A percentile compares a stretch with the other conserved stretches of the same genome.
These are phyloP conservation scores for Fusarium guadeloupense DNA, from an alignment of 2,329 filamentous ascomycete species.

Conservation along the genomic window DNA sequence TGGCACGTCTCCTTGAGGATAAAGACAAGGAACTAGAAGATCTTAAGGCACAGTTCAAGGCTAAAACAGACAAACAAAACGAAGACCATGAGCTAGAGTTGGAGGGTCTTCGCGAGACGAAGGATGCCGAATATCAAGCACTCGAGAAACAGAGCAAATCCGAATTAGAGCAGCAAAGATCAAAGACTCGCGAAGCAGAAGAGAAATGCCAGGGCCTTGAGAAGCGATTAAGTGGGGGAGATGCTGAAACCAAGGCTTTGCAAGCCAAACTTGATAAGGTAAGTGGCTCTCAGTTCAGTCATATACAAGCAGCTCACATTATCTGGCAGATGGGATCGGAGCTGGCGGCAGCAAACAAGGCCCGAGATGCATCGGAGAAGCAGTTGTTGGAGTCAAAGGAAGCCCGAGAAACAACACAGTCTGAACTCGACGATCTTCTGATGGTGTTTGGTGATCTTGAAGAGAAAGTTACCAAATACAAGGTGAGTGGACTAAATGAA, in stretches of 20 bases:
- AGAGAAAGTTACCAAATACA: constrained; percentile 79
- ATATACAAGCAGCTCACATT: constrained; percentile 35
- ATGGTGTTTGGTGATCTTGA: constrained; percentile 85
- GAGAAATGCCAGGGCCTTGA: constrained; percentile 41
- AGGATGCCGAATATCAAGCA: constrained; percentile 40
- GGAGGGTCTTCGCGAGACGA: constrained; percentile 11
- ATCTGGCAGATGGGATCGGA: constrained; percentile 45
- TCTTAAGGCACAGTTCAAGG: constrained; percentile 27
- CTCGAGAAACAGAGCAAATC: constrained; percentile 21
- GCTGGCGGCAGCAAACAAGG: constrained; percentile 63
- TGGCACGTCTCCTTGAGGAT: constrained; percentile 12
- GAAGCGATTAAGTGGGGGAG: constrained; percentile 39
- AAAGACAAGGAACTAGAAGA: constrained; percentile 58
- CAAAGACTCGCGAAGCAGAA: constrained; percentile 41
- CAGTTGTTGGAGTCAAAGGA: constrained; percentile 59
- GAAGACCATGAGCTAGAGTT: constrained; percentile 20
- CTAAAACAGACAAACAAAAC: constrained; percentile 19
- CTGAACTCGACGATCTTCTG: constrained; percentile 81
- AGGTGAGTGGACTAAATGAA: constrained; percentile 59
- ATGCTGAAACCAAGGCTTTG: constrained; percentile 30
- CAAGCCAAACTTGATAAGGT: constrained; percentile 42
- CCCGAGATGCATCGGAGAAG: constrained; percentile 62
- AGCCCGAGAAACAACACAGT: constrained; percentile 70
- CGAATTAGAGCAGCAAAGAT: constrained; percentile 37
- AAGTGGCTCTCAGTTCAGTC: constrained; percentile 29